phyloP scores from a whole-genome alignment of 306 rosid species.

The Trifolium subterraneum region DNA sequence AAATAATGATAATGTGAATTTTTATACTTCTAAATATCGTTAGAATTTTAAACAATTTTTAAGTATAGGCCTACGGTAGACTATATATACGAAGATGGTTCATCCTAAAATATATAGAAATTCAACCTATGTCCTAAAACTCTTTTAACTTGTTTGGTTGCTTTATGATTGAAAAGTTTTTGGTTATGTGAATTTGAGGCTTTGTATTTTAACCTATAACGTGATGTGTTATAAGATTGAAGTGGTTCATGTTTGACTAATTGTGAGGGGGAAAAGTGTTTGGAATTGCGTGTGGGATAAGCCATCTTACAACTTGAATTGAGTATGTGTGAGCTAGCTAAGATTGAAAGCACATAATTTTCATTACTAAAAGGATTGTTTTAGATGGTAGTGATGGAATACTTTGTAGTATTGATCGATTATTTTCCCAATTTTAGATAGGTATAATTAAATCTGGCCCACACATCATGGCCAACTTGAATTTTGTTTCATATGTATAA shows the following conservation, averaged over 20 bases:
- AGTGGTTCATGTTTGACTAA: slow-evolving; percentile 49
- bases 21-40: no score
- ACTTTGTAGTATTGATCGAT: slow-evolving; percentile 33
- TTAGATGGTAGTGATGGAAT: slow-evolving; percentile 38
- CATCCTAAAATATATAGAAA: no score
- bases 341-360: slow-evolving; percentile 37
- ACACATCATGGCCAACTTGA: slow-evolving; percentile 44
- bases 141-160: background rate
- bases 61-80: no score
- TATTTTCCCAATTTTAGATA: slow-evolving; percentile 26
- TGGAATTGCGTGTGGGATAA: slow-evolving; percentile 62
- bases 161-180: slow-evolving; percentile 21
- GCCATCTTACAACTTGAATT: slow-evolving; percentile 23
- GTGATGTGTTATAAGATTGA: slow-evolving; percentile 36
- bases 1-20: no score
- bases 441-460: slow-evolving; percentile 27
- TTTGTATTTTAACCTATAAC: slow-evolving; percentile 27
- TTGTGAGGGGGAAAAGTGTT: slow-evolving; percentile 37
- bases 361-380: slow-evolving; percentile 48
- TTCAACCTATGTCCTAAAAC: no score
- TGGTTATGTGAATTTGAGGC: slow-evolving; percentile 19
- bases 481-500: slow-evolving; percentile 20
- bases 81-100: no score
- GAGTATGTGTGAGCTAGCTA: slow-evolving; percentile 35
- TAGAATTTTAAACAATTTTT: no score